Base-by-base conservation (phyloP, 352 stramenopile genomes). In the Phytophthora sansomeana region DNA sequence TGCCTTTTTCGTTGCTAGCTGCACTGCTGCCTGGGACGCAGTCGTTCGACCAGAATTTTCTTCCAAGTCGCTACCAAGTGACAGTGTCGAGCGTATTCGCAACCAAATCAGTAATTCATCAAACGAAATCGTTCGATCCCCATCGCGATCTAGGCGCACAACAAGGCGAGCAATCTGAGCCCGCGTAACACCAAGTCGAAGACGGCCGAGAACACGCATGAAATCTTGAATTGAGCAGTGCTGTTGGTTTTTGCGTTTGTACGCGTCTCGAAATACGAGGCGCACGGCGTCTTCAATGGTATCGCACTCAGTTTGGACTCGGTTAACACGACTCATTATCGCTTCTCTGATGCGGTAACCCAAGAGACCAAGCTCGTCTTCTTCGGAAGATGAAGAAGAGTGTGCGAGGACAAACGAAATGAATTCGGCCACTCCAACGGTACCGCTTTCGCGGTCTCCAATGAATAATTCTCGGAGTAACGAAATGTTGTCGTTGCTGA, bases 71-170 rank as follows among this genome's bases (percentile, higher is more conserved):
- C 17, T 13, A 14, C 42, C 38, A 19, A 14, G 29, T 16, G 48
- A 54, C 16, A 56, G 1, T 30, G 58, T 62, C 5, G 64, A 36
- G 13, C 57, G 64, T 16, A 90, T 63, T 39, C 82, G 77, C 33
- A 94, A 66, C 83, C 83, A 94, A 5, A 69, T n/a, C 4, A 94
- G 52, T 21, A 94, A 54, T 38, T 94, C 86, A 11, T 90, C 67
- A 7, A 94, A 87, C 14, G 83, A 94, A 28, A 94, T 79, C 24
- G 59, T 75, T 7, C 60, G 43, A 48, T 94, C 78, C 8, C 66
- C 61, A 41, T 92, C 65, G 19, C 69, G 72, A 66, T 94, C 83
- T 7, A 94, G 53, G 11, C 72, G 71, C 16, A 84, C 53, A 28
- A 87, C 74, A 0, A 94, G 63, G 1, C 79, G 81, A 26, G 73